phyloP scores from a whole-genome alignment of 805 yeast genomes.

The Lachancea nothofagi region DNA sequence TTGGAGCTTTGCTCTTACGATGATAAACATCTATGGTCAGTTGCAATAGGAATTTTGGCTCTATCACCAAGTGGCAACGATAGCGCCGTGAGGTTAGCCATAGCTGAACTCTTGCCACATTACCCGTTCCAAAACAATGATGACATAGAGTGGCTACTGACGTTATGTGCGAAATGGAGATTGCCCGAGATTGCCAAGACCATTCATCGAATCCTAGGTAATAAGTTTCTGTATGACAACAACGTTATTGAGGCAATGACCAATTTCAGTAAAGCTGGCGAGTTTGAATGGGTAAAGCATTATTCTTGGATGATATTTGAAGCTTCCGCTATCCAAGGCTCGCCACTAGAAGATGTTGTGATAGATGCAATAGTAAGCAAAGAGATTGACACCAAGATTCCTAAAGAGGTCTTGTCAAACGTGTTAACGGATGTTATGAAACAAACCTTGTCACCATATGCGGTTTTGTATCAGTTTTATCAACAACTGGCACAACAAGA shows the following conservation, averaged over 20 bases:
- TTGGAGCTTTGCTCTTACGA: constrained; percentile 27
- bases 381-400: constrained; percentile 26
- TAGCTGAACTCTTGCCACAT: constrained; percentile 55
- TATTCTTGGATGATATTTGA: constrained; percentile 59
- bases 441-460: constrained; percentile 69
- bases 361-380: constrained; percentile 45
- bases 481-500: constrained; percentile 29
- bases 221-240: constrained; percentile 47
- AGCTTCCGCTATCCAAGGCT: constrained; percentile 47
- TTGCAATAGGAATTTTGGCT: constrained; percentile 61
- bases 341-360: constrained; percentile 51
- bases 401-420: constrained; percentile 27
- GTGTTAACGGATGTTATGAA: constrained; percentile 51
- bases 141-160: constrained; percentile 73
- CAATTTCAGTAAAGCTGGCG: constrained; percentile 60
- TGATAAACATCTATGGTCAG: constrained; percentile 50
- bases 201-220: constrained; percentile 47
- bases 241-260: constrained; percentile 56
- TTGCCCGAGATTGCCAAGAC: constrained; percentile 52
- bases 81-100: constrained; percentile 30
- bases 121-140: constrained; percentile 61
- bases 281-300: constrained; percentile 44
- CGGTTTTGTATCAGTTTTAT: constrained; percentile 50
- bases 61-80: constrained; percentile 42
- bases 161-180: constrained; percentile 64